phyloP scores from a whole-genome alignment of 140 eudicot species.

The Ambrosia hybrid region DNA sequence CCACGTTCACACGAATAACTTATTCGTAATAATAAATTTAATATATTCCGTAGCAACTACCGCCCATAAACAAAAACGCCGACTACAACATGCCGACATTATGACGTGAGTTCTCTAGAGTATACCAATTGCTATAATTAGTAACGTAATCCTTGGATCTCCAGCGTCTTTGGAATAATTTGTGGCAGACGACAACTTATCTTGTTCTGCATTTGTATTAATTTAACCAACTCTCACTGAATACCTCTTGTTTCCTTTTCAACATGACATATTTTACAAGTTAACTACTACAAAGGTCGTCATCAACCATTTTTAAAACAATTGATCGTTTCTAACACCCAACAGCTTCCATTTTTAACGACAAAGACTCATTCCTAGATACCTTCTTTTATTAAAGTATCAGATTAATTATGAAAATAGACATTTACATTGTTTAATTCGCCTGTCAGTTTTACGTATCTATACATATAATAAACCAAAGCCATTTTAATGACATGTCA shows the following conservation, averaged over 20 bases:
- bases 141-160: constrained; percentile 18
- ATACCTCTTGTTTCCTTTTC: constrained; percentile 20
- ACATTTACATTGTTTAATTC: background rate
- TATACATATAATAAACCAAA: too few species aligned
- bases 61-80: too few species aligned
- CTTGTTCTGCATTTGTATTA: constrained; percentile 9
- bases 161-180: constrained; percentile 28
- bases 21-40: too few species aligned
- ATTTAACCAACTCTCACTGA: constrained; percentile 9
- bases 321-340: background rate
- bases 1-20: too few species aligned
- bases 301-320: constrained; percentile 12
- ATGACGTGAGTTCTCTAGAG: background rate
- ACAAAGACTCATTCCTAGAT: background rate
- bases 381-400: background rate
- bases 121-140: background rate
- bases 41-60: too few species aligned
- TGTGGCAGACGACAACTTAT: constrained; percentile 9
- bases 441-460: background rate
- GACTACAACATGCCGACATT: constrained; percentile 5
- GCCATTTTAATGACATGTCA: too few species aligned
- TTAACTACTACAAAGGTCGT: constrained; percentile 2
- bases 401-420: background rate
- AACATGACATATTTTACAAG: constrained; percentile 16
- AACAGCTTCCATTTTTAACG: background rate